phyloP scores from a whole-genome alignment of 1,139 yeast genomes.

The Candida sanyaensis region DNA sequence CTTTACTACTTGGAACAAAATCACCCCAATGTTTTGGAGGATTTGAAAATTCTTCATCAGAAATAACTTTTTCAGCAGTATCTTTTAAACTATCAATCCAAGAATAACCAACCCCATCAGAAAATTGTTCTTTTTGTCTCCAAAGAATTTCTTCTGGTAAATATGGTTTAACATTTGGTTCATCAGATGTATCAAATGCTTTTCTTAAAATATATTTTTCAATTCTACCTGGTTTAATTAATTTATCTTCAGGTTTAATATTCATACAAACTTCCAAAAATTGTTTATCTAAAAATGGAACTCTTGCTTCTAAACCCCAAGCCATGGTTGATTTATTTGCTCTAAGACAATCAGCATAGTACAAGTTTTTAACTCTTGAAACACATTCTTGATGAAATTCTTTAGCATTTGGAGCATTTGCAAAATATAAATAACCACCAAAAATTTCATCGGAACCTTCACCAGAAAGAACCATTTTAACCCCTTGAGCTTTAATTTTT shows the following conservation, averaged over 20 bases:
- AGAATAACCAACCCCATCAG: conserved; percentile 99
- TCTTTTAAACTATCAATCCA: conserved; percentile 99
- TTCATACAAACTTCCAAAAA: conserved; percentile 93
- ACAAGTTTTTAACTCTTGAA: conserved; percentile 93
- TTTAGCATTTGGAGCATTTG: conserved; percentile 87
- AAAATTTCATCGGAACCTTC: conserved; percentile 99
- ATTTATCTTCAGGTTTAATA: conserved; percentile 89
- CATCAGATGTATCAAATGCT: conserved; percentile 89
- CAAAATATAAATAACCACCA: conserved; percentile 97
- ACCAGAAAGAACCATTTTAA: conserved; percentile 98
- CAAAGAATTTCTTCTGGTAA: conserved; percentile 94
- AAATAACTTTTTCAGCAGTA: conserved; percentile 80
- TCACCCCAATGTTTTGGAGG: conserved; percentile 97
- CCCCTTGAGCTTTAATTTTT: conserved; percentile 98
- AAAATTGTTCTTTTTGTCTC: conserved; percentile 99
- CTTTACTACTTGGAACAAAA: conserved; percentile 95
- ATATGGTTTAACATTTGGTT: conserved; percentile 73
- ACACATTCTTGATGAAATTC: conserved; percentile 97
- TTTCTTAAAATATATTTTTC: conserved; percentile 95
- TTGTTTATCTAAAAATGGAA: conserved; percentile 94
- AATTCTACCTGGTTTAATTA: conserved; percentile 75
- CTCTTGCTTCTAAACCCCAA: conserved; percentile 99
- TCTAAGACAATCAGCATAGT: conserved; percentile 94
- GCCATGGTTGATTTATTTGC: conserved; percentile 99
- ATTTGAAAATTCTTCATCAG: conserved; percentile 85